Evolutionary conservation across 2,329 filamentous ascomycete genomes (phyloP).

Genomic region (Orbilia quercus): DNA sequence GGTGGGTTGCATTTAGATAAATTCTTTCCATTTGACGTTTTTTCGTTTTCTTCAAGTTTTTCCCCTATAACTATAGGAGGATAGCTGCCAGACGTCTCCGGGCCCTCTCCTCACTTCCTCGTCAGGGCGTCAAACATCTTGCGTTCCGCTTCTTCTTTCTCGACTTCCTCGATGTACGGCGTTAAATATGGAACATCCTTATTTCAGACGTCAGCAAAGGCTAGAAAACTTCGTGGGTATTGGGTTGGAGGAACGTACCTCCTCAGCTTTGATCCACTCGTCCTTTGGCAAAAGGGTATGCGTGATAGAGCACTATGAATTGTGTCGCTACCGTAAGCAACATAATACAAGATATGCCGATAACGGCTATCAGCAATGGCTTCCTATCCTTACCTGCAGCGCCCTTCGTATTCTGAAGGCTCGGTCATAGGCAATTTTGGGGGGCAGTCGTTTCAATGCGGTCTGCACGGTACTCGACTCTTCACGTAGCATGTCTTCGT

Average conservation of each 20-base stretch:
- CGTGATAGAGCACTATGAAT: conserved; percentile 71
- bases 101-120: conserved; percentile 25
- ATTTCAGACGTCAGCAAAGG: conserved; percentile 58
- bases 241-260: conserved; percentile 66
- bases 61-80: too few relatives aligned
- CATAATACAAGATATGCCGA: conserved; percentile 54
- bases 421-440: conserved; percentile 94
- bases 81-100: too few relatives aligned
- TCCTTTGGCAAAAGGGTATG: conserved; percentile 73
- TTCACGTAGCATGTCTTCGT: conserved; percentile 94
- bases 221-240: neutral
- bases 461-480: conserved; percentile 87
- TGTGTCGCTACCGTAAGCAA: conserved; percentile 4
- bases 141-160: conserved; percentile 75
- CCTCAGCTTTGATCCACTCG: conserved; percentile 75
- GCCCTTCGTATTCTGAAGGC: conserved; percentile 96
- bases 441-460: conserved; percentile 87
- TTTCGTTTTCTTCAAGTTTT: too few relatives aligned
- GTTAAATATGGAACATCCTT: conserved; percentile 75
- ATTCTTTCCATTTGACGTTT: neutral
- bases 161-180: conserved; percentile 75
- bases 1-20: too few relatives aligned
- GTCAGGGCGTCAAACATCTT: conserved; percentile 74
- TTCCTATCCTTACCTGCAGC: conserved; percentile 75
- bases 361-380: conserved; percentile 18